phyloP scores from a whole-genome alignment of 805 yeast genomes.

The Saccharomycopsis sp. region DNA sequence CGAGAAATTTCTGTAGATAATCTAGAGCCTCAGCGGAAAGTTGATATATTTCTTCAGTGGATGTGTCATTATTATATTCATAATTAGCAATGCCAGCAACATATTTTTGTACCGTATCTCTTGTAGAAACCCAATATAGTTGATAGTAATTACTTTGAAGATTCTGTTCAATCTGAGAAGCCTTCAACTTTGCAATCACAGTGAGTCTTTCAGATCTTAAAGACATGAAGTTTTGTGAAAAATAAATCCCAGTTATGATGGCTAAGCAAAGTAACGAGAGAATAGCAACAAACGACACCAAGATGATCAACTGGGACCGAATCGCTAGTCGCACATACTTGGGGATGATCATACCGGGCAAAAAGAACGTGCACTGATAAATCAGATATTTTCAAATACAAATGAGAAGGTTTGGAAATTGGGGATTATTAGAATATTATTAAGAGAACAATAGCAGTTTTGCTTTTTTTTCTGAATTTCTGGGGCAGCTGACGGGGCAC shows the following conservation, averaged over 20 bases:
- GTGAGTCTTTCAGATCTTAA: constrained; percentile 61
- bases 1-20: constrained; percentile 49
- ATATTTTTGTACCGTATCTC: constrained; percentile 48
- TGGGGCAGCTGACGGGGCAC: too few species aligned
- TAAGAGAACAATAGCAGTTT: too few species aligned
- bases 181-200: constrained; percentile 72
- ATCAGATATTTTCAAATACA: too few species aligned
- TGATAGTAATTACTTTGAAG: constrained; percentile 57
- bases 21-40: constrained; percentile 34
- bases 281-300: constrained; percentile 61
- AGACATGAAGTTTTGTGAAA: constrained; percentile 48
- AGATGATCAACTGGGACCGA: constrained; percentile 60
- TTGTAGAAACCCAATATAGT: constrained; percentile 49
- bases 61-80: constrained; percentile 25
- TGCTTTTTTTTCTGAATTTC: too few species aligned
- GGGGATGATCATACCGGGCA: constrained; percentile 7
- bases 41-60: constrained; percentile 45
- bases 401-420: too few species aligned
- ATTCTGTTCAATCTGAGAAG: constrained; percentile 67
- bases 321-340: constrained; percentile 38
- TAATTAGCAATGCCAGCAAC: constrained; percentile 7
- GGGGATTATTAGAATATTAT: too few species aligned
- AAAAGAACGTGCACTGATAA: too few species aligned
- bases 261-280: constrained; percentile 65
- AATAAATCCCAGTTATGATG: constrained; percentile 66